Percentiles rank a stretch among this genome's conserved stretches.
These are phyloP conservation scores for Aspergillus phoenicis DNA, from an alignment of 2,329 filamentous ascomycete species.

Conservation along the genomic window DNA sequence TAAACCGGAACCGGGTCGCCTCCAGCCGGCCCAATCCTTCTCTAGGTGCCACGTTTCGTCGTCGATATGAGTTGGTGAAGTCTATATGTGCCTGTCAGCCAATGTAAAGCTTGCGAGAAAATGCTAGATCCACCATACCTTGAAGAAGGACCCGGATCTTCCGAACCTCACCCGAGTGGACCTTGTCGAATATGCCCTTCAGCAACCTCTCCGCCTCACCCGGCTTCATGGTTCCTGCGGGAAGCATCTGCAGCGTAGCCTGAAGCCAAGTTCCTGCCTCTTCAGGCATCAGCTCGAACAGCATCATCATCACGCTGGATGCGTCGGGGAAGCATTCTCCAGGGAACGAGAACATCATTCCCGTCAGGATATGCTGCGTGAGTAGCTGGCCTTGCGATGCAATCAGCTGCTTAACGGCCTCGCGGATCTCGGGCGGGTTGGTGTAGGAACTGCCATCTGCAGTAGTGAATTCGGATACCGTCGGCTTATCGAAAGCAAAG, in stretches of 20 bases:
- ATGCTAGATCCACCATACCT: constrained; percentile 33
- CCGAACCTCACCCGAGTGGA: constrained; percentile 68
- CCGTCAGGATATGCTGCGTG: constrained; percentile 86
- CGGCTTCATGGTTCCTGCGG: constrained; percentile 75
- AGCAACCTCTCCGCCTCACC: constrained; percentile 80
- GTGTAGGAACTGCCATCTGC: constrained; percentile 60
- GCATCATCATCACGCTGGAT: constrained; percentile 82
- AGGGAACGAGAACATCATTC: constrained; percentile 99
- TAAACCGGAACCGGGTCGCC: constrained; percentile 83
- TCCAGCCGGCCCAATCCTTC: constrained; percentile 88
- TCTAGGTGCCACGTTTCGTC: constrained; percentile 91
- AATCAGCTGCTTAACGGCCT: constrained; percentile 72
- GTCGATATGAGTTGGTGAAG: constrained; percentile 91
- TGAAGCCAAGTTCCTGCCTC: constrained; percentile 82
- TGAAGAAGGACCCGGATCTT: constrained; percentile 85
- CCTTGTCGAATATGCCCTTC: constrained; percentile 75
- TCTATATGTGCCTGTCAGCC: constrained; percentile 53
- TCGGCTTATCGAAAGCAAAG: constrained; percentile 75
- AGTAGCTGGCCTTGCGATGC: constrained; percentile 71
- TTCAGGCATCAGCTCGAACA: constrained; percentile 83
- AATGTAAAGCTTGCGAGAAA: background rate
- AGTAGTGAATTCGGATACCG: constrained; percentile 60
- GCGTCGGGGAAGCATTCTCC: constrained; percentile 94
- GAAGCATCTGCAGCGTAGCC: constrained; percentile 79
- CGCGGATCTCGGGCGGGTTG: constrained; percentile 70